Evolutionary conservation across 2,329 filamentous ascomycete genomes (phyloP).

Genomic region (Neopestalotiopsis clavispora): DNA sequence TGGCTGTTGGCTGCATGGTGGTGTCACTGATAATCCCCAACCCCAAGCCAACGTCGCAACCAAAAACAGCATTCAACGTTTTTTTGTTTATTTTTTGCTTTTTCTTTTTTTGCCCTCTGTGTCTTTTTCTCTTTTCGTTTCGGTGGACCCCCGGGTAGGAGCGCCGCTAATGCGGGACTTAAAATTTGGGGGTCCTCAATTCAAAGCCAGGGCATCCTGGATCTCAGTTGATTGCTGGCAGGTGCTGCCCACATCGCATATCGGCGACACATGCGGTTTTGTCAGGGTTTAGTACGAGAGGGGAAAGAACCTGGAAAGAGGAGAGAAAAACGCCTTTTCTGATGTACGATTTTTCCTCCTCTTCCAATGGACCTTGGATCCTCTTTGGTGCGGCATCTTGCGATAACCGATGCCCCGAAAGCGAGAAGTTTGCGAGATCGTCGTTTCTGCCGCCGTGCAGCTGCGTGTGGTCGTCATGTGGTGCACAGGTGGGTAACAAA

Average conservation of each 20-base stretch:
- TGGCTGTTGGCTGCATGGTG: neutral
- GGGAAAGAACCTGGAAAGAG: neutral
- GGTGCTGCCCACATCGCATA: neutral
- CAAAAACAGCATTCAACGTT: neutral
- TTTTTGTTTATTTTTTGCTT: neutral
- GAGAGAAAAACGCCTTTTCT: neutral
- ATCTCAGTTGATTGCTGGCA: too few species aligned
- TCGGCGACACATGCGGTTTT: neutral
- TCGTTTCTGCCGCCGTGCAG: neutral
- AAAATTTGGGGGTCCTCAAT: slow-evolving; percentile 1
- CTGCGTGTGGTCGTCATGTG: neutral
- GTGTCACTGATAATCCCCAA: neutral
- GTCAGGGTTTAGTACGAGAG: neutral
- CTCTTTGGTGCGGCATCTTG: neutral
- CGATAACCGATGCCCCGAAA: neutral
- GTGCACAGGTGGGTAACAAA: neutral
- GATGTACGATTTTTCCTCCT: neutral
- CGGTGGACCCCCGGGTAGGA: neutral
- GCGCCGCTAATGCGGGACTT: neutral
- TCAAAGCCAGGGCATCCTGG: neutral
- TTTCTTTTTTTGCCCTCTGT: neutral
- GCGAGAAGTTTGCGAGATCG: neutral
- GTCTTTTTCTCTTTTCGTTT: neutral
- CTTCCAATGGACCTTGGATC: neutral
- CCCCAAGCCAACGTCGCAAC: neutral